Conservation (phyloP, 768 basidiomycete genomes). For the Pleurotus cornucopiae region DNA sequence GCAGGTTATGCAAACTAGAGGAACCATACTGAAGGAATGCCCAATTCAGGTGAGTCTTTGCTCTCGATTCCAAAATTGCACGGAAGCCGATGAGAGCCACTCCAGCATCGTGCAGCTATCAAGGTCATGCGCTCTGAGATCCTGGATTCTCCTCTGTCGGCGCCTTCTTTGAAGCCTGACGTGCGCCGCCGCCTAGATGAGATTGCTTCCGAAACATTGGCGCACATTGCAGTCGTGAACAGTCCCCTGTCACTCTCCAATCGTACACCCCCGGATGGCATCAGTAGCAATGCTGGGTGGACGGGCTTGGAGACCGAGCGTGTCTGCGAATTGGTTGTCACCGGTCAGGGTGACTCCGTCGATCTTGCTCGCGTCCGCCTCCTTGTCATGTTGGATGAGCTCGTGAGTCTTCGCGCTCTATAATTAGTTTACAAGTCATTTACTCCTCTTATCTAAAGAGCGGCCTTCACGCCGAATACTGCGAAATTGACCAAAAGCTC, state of each 20-base stretch:
- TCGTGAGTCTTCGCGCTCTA: constrained; percentile 50
- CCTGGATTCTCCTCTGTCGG: constrained; percentile 77
- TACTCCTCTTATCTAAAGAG: constrained; percentile 45
- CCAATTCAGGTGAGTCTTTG: constrained; percentile 65
- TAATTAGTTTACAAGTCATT: background rate
- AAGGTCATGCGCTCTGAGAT: constrained; percentile 92
- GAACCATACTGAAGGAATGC: constrained; percentile 84
- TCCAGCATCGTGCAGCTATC: constrained; percentile 78
- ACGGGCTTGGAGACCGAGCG: constrained; percentile 92
- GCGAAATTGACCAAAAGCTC: constrained; percentile 93
- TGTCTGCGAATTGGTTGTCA: constrained; percentile 89
- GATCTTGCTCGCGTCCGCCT: constrained; percentile 88
- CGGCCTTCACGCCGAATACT: constrained; percentile 84
- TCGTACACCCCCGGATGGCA: constrained; percentile 73
- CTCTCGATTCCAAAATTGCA: background rate
- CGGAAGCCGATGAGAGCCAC: constrained; percentile 5
- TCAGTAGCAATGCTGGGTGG: constrained; percentile 75
- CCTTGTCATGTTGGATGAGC: constrained; percentile 91
- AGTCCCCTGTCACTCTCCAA: constrained; percentile 71
- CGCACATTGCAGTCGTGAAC: constrained; percentile 93
- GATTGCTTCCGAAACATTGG: constrained; percentile 87
- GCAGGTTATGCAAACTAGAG: constrained; percentile 88
- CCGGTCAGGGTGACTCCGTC: constrained; percentile 84
- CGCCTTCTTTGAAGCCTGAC: constrained; percentile 76
- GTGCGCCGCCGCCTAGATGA: constrained; percentile 87